phyloP scores from a whole-genome alignment of 441 rosid genomes.

The Brassica balearica region DNA sequence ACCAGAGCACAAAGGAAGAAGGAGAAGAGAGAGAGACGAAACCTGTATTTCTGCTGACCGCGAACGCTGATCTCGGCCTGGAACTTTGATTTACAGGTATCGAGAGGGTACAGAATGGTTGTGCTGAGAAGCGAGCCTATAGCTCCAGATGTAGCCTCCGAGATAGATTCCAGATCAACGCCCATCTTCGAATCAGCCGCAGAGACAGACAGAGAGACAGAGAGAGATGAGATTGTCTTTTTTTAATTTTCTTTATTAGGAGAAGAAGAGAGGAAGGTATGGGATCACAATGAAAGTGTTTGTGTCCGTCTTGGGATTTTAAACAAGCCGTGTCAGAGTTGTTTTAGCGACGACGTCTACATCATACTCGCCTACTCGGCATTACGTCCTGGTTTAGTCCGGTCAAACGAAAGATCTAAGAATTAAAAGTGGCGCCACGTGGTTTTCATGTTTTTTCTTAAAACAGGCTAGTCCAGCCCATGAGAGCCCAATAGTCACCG shows the following conservation, averaged over 20 bases:
- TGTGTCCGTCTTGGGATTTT: conserved; percentile 36
- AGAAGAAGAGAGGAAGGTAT: neutral
- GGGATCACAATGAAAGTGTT: conserved; percentile 15
- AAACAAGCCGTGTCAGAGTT: neutral
- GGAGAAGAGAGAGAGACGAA: conserved; percentile 5
- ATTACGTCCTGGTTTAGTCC: neutral
- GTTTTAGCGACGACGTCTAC: neutral
- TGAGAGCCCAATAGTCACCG: neutral
- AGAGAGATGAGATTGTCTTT: neutral
- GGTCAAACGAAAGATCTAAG: neutral
- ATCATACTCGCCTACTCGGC: neutral
- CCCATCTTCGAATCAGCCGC: conserved; percentile 24
- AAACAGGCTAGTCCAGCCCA: neutral
- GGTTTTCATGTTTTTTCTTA: neutral
- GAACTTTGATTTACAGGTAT: conserved; percentile 88
- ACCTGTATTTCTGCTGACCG: conserved; percentile 77
- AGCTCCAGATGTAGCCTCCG: conserved; percentile 21
- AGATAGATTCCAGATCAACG: conserved; percentile 41
- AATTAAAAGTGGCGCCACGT: conserved; percentile 4
- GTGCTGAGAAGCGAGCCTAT: conserved; percentile 76
- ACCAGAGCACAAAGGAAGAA: neutral
- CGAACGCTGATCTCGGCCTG: conserved; percentile 81
- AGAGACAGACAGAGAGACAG: neutral
- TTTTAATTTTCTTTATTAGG: neutral
- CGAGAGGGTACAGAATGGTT: conserved; percentile 84